Base-by-base conservation (phyloP, 1,284 basidiomycete genomes). In the Ceratobasidium sp. region DNA sequence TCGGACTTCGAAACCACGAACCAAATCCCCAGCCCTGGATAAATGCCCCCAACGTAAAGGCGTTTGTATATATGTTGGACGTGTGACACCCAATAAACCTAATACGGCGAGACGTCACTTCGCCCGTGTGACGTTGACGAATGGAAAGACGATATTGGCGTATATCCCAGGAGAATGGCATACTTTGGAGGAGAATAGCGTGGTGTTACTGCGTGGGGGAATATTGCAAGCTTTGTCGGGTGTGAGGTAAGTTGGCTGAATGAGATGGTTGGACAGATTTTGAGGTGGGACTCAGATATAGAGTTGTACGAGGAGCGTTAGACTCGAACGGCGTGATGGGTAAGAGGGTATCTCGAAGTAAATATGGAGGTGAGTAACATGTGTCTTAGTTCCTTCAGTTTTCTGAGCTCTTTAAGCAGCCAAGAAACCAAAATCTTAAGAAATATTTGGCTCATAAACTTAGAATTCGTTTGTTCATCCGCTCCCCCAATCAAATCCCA, bases 61-160 rank as follows among this genome's bases (percentile, higher is more conserved):
- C 44, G 95, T 98, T 73, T 92, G 94, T 80, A 88, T 90, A 41
- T 89, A 91, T 77, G 88, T 98, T 26, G 92, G 92, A 81, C 93
- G 90, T 57, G 87, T 86, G 77, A 95, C 93, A 80, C 97, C 97
- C 28, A 98, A 96, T 85, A 99, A 99, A 81, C 97, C 97, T 76
- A 99, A 99, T 83, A 98, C 97, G 49, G 96, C 96, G 54, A 95
- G 98, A 79, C 93, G 97, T 75, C 99, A 98, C 84, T 94, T 99
- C 73, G 96, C 96, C 54, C 89, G 94, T 80, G 91, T 99, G 77
- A 97, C 96, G 84, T 85, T 99, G 64, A 88, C 91, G 41, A 96
- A 92, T 41, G 97, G 97, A 62, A 92, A 94, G 81, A 91, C 90
- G 47, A 87, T 96, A 73, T 92, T 93, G 82, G 96, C 96, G 14